Percentiles rank a stretch among this genome's conserved stretches.
Evolutionary conservation across 139 green algal species (phyloP).

Genomic region (Chlamydomonas applanata): DNA sequence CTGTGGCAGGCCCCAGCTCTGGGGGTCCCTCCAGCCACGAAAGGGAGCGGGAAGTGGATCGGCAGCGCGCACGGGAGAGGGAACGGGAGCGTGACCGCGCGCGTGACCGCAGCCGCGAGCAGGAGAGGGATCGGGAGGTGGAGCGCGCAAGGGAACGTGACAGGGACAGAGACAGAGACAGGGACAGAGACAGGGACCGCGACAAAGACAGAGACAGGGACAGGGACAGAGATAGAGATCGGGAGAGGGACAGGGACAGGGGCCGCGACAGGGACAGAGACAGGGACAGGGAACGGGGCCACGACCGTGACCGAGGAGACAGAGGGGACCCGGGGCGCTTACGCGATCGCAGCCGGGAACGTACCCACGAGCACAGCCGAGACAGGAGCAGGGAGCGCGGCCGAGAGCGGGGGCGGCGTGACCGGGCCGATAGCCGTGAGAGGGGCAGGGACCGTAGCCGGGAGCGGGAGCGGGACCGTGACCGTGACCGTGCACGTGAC

Average conservation of each 20-base stretch:
- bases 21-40: not conserved
- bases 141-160: no score
- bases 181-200: constrained; percentile 4
- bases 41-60: not conserved
- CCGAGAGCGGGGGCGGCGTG: not conserved
- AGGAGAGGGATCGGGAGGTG: no score
- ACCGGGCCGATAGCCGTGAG: not conserved
- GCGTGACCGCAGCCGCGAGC: no score
- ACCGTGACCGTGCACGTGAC: no score
- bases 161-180: not conserved
- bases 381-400: constrained; percentile 6
- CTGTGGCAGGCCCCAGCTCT: no score
- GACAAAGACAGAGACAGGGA: constrained; percentile 11
- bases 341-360: not conserved
- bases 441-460: no score
- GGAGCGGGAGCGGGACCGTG: no score
- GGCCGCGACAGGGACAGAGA: constrained; percentile 2
- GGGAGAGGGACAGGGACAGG: constrained; percentile 7
- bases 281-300: not conserved
- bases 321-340: no score
- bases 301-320: no score
- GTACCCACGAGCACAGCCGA: not conserved
- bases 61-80: not conserved
- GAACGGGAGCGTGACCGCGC: no score
- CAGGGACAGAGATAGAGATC: not conserved